Evolutionary conservation across 768 basidiomycete genomes (phyloP).

Genomic region (Sistotremastrum suecicum): DNA sequence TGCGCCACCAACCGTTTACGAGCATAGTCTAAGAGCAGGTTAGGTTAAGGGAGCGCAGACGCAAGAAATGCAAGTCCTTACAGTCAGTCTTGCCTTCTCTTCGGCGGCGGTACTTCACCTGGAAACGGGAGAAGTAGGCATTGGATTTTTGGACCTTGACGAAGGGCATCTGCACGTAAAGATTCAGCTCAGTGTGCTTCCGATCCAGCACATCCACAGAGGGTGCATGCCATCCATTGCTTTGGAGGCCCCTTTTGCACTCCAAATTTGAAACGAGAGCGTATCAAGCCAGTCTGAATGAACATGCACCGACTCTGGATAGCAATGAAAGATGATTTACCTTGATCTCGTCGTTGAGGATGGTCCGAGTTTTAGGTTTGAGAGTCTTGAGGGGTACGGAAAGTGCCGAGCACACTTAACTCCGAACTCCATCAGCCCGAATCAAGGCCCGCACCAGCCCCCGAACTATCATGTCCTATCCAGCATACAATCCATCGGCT

Average conservation of each 20-base stretch:
- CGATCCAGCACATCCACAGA: constrained; percentile 14
- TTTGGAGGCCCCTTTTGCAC: background rate
- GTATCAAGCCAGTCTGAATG: no score
- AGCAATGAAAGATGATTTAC: no score
- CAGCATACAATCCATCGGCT: no score
- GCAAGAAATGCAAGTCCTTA: constrained; percentile 23
- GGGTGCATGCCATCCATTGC: constrained; percentile 18
- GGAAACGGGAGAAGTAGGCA: constrained; percentile 96
- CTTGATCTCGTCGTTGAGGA: background rate
- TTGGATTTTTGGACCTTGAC: constrained; percentile 93
- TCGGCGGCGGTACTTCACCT: constrained; percentile 95
- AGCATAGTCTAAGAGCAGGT: constrained; percentile 62
- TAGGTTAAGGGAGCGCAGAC: constrained; percentile 2
- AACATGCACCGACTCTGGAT: no score
- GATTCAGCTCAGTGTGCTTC: constrained; percentile 1
- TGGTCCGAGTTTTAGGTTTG: background rate
- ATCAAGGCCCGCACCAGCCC: no score
- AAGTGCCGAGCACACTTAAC: background rate
- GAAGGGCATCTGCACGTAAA: constrained; percentile 67
- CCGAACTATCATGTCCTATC: no score
- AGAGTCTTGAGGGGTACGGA: background rate
- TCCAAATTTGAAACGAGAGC: background rate
- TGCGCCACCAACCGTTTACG: constrained; percentile 94
- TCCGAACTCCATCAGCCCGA: background rate
- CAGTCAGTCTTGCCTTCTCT: constrained; percentile 99